These are phyloP conservation scores for Bacterosira constricta DNA, from an alignment of 108 stramenopile genomes.

Conservation along the genomic window DNA sequence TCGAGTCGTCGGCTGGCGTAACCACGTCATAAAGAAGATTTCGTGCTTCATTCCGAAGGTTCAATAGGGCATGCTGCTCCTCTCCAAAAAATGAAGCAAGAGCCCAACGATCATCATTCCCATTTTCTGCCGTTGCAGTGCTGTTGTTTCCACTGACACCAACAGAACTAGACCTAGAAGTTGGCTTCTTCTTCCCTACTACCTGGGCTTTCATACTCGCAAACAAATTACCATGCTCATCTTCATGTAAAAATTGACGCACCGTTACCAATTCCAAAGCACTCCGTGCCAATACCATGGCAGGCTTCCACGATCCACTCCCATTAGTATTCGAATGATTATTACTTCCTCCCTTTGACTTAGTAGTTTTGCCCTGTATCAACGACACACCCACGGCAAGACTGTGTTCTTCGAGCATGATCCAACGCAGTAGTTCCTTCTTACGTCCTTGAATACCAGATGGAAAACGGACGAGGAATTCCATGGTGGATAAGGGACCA, in stretches of 20 bases:
- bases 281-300: conserved; percentile 59
- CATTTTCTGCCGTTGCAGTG: background rate
- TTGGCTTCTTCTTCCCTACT: background rate
- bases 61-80: conserved; percentile 4
- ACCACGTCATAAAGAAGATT: background rate
- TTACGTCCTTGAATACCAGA: conserved; percentile 65
- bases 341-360: conserved; percentile 13
- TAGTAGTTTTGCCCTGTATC: conserved; percentile 47
- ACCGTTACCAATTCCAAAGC: conserved; percentile 67
- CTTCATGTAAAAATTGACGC: conserved; percentile 41
- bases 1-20: too few relatives aligned
- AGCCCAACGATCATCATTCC: conserved; percentile 20
- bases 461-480: conserved; percentile 76
- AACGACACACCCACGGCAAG: conserved; percentile 60
- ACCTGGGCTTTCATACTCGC: conserved; percentile 17
- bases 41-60: conserved; percentile 8
- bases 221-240: conserved; percentile 51
- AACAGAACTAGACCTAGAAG: too few relatives aligned
- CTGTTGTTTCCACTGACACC: background rate
- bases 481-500: conserved; percentile 40
- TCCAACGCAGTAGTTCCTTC: conserved; percentile 62
- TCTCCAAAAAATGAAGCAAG: conserved; percentile 44
- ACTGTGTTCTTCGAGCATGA: conserved; percentile 78
- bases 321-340: too few relatives aligned
- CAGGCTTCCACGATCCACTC: conserved; percentile 54